These are phyloP conservation scores for Thalassia testudinum DNA, from an alignment of 116 monocot genomes.

Conservation along the genomic window DNA sequence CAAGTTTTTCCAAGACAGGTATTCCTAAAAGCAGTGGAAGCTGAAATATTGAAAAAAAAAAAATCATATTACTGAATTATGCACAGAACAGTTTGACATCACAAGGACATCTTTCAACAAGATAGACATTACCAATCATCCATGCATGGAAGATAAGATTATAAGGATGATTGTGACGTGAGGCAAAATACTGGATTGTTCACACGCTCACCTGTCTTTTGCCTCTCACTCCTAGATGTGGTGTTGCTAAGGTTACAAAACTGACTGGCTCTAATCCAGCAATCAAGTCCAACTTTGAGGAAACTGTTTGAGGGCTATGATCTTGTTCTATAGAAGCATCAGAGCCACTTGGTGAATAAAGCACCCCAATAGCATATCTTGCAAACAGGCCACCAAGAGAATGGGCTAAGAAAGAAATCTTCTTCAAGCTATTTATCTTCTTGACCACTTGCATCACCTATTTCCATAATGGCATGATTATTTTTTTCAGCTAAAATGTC, in stretches of 20 bases:
- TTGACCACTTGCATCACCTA: constrained; percentile 56
- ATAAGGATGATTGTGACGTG: no score
- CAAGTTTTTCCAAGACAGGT: constrained; percentile 78
- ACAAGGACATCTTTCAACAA: no score
- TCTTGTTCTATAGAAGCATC: constrained; percentile 6
- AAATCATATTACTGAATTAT: no score
- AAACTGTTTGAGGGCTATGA: no score
- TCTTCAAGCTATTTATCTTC: constrained; percentile 46
- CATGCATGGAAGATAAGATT: no score
- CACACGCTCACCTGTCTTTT: constrained; percentile 57
- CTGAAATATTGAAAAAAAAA: constrained; percentile 16
- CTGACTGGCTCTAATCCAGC: constrained; percentile 63
- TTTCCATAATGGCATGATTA: background rate
- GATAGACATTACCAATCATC: no score
- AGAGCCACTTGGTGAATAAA: constrained; percentile 31
- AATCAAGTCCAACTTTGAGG: constrained; percentile 27
- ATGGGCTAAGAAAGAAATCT: constrained; percentile 78
- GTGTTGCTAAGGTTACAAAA: constrained; percentile 91
- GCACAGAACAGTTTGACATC: no score
- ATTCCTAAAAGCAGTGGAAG: constrained; percentile 87
- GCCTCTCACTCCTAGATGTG: constrained; percentile 90
- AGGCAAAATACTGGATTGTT: no score
- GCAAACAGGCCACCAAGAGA: constrained; percentile 82
- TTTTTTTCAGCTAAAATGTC: background rate
- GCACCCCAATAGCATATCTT: constrained; percentile 71